These are phyloP conservation scores for Lactarius deliciosus DNA, from an alignment of 768 basidiomycete genomes.

Conservation along the genomic window DNA sequence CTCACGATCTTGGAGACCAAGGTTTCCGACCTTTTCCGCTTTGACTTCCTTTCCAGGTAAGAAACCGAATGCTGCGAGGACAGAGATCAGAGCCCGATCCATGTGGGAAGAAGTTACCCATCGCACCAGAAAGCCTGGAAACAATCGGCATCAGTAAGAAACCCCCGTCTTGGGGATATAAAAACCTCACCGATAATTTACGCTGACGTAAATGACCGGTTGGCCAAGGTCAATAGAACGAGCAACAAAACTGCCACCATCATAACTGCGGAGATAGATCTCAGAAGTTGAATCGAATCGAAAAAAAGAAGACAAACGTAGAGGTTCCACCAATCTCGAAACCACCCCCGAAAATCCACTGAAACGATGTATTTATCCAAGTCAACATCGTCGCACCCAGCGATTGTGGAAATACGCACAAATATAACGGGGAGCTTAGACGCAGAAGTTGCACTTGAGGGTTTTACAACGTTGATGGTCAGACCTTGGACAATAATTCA, in stretches of 20 bases:
- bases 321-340: slow-evolving; percentile 22
- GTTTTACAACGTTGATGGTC: slow-evolving; percentile 32
- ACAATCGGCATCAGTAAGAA: neutral
- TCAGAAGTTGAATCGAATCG: neutral
- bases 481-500: slow-evolving; percentile 28
- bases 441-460: slow-evolving; percentile 10
- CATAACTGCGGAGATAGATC: slow-evolving; percentile 19
- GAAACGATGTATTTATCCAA: neutral
- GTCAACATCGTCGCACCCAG: neutral
- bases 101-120: neutral
- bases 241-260: slow-evolving; percentile 31
- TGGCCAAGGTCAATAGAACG: slow-evolving; percentile 31
- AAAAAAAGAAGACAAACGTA: slow-evolving; percentile 10
- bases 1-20: slow-evolving; percentile 68
- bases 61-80: slow-evolving; percentile 47
- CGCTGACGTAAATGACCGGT: slow-evolving; percentile 33
- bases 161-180: neutral
- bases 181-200: slow-evolving; percentile 33
- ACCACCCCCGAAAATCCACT: slow-evolving; percentile 35
- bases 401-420: slow-evolving; percentile 17
- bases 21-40: slow-evolving; percentile 53
- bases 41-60: slow-evolving; percentile 52
- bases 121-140: slow-evolving; percentile 25
- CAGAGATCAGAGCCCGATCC: neutral
- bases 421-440: slow-evolving; percentile 33